Evolutionary conservation across 495 filamentous ascomycete genomes (phyloP).

Genomic region (Hyaloscypha bicolor): DNA sequence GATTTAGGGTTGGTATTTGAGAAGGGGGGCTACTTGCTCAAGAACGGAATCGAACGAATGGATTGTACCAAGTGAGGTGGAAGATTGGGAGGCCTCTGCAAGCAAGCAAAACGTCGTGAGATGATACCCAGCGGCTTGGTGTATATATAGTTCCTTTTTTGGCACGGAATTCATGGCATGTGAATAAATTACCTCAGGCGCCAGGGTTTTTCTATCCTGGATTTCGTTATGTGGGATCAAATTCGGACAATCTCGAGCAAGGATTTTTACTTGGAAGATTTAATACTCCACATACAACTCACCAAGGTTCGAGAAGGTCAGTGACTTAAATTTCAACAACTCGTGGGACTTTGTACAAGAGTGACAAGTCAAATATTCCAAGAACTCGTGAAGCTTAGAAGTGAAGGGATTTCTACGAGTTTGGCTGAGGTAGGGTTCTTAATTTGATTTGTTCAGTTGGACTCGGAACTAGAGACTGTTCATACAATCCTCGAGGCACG

Average conservation of each 20-base stretch:
- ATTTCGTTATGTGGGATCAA: too few relatives aligned
- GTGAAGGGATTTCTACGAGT: too few relatives aligned
- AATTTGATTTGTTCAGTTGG: neutral
- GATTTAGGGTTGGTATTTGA: neutral
- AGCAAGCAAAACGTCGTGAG: neutral
- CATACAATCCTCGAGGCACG: neutral
- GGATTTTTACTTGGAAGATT: too few relatives aligned
- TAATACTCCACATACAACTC: too few relatives aligned
- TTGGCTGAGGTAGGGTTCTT: too few relatives aligned
- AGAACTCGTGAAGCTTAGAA: too few relatives aligned
- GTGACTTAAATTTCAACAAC: too few relatives aligned
- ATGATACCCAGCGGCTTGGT: conserved; percentile 29
- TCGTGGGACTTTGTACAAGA: too few relatives aligned
- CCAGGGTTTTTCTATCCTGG: too few relatives aligned
- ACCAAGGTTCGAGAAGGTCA: too few relatives aligned
- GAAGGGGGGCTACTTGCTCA: neutral
- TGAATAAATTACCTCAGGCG: neutral
- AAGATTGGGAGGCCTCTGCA: neutral
- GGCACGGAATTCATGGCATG: neutral
- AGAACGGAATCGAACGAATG: neutral
- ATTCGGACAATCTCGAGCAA: too few relatives aligned
- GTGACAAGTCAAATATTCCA: too few relatives aligned
- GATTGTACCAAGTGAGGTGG: neutral
- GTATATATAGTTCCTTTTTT: conserved; percentile 12
- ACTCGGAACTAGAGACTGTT: neutral